Evolutionary conservation across 2,329 filamentous ascomycete genomes (phyloP).

Genomic region (Sporothrix variecibatus): DNA sequence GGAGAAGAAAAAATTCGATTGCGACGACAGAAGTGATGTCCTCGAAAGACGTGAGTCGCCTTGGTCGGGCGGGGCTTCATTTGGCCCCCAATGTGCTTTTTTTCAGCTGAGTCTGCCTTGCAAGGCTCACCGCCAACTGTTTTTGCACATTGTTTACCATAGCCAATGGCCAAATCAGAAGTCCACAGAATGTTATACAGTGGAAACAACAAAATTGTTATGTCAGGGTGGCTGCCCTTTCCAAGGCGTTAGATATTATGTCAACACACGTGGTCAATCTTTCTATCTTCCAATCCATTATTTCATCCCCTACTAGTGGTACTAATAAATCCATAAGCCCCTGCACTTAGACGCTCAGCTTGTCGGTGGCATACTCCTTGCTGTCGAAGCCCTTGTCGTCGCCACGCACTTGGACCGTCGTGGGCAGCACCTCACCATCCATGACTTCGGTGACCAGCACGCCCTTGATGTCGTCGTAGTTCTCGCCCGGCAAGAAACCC

Average conservation of each 20-base stretch:
- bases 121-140: background rate
- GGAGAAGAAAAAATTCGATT: background rate
- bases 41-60: background rate
- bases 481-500: conserved; percentile 24
- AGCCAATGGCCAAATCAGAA: too few relatives aligned
- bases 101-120: background rate
- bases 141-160: too few relatives aligned
- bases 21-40: background rate
- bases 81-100: background rate
- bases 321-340: background rate
- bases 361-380: conserved; percentile 10
- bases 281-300: background rate
- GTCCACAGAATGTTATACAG: too few relatives aligned
- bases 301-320: background rate
- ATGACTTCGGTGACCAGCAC: conserved; percentile 16
- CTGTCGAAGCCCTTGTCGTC: conserved; percentile 10
- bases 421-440: conserved; percentile 12
- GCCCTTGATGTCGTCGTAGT: conserved; percentile 21
- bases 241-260: background rate
- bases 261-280: too few relatives aligned
- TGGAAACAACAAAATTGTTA: too few relatives aligned
- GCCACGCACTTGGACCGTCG: background rate
- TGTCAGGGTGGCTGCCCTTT: too few relatives aligned
- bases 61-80: background rate
- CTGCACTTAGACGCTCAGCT: background rate